Percentiles rank a stretch among this genome's conserved stretches.
These are phyloP conservation scores for Eucalyptus marginata DNA, from an alignment of 345 rosid species.

Conservation along the genomic window DNA sequence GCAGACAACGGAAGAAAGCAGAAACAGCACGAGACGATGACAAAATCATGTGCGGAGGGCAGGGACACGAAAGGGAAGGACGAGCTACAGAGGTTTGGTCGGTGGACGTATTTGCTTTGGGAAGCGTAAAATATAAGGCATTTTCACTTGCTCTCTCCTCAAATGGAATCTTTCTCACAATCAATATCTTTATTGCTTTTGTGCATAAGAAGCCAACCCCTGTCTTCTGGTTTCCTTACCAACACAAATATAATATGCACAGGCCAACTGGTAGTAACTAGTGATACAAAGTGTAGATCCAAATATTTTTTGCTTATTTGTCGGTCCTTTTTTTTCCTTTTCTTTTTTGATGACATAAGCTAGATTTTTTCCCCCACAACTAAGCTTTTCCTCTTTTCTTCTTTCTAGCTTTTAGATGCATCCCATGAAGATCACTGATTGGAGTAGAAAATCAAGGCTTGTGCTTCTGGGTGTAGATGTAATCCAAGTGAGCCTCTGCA, in stretches of 20 bases:
- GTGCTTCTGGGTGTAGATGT: conserved; percentile 68
- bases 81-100: background rate
- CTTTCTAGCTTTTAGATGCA: background rate
- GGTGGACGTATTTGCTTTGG: background rate
- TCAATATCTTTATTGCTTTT: background rate
- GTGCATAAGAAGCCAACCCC: background rate
- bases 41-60: background rate
- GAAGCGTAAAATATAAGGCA: background rate
- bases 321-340: too few relatives aligned
- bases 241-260: background rate
- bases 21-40: background rate
- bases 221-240: background rate
- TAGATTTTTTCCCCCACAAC: background rate
- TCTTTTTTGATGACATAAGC: background rate
- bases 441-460: conserved; percentile 11
- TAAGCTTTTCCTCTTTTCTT: background rate
- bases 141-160: background rate
- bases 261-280: background rate
- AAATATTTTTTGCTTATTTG: background rate
- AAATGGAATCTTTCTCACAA: background rate
- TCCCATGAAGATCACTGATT: background rate
- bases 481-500: conserved; percentile 74
- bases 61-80: background rate
- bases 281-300: background rate
- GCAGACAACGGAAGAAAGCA: background rate